phyloP scores from a whole-genome alignment of 495 filamentous ascomycete species.

The Penicillium lagena region DNA sequence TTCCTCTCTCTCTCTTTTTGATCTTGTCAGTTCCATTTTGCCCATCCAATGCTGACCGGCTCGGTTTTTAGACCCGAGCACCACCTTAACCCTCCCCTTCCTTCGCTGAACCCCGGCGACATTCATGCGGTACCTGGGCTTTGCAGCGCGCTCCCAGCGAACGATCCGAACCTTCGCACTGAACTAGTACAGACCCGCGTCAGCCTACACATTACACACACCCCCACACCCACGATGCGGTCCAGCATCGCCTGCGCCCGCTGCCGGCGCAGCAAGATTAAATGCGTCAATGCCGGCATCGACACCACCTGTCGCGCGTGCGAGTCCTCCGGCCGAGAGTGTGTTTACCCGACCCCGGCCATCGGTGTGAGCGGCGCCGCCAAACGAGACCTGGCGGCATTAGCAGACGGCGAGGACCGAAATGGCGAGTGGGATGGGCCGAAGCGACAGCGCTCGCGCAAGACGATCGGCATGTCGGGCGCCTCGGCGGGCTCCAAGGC shows the following conservation, averaged over 20 bases:
- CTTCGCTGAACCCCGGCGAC: not conserved
- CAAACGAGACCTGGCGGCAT: slow-evolving; percentile 50
- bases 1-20: not conserved
- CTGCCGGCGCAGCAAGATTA: slow-evolving; percentile 79
- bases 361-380: slow-evolving; percentile 47
- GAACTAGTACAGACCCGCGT: slow-evolving; percentile 6
- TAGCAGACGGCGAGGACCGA: slow-evolving; percentile 47
- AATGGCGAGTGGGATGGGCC: slow-evolving; percentile 53
- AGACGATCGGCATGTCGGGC: slow-evolving; percentile 34
- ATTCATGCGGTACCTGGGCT: no score
- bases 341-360: slow-evolving; percentile 64
- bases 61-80: not conserved
- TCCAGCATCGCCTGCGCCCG: slow-evolving; percentile 75
- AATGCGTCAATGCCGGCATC: slow-evolving; percentile 73
- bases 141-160: not conserved
- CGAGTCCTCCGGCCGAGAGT: slow-evolving; percentile 67
- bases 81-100: not conserved
- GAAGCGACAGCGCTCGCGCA: slow-evolving; percentile 51
- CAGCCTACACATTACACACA: slow-evolving; percentile 4
- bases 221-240: slow-evolving; percentile 42
- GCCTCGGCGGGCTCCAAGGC: slow-evolving; percentile 28
- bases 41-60: slow-evolving; percentile 10
- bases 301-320: slow-evolving; percentile 72
- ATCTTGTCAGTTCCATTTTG: not conserved
- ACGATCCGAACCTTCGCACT: not conserved